Percentiles rank a stretch among this genome's conserved stretches.
These are phyloP conservation scores for Fusarium aywerte DNA, from an alignment of 2,329 filamentous ascomycete genomes.

Conservation along the genomic window DNA sequence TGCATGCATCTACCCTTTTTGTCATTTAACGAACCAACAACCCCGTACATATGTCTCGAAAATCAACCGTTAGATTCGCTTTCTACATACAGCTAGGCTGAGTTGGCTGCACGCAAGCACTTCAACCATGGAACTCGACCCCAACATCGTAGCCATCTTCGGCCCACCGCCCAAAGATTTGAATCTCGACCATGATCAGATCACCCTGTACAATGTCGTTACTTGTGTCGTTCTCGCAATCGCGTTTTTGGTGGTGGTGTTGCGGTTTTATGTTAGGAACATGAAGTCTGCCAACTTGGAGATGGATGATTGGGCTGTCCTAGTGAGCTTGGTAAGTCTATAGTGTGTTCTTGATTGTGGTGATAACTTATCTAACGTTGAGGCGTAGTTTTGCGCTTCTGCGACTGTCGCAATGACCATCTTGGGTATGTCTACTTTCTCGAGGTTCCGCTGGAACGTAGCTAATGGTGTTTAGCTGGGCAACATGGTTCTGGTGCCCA, in stretches of 20 bases:
- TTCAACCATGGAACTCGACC: neutral
- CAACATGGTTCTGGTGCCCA: conserved; percentile 10
- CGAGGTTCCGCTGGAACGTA: fast-evolving
- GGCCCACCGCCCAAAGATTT: conserved; percentile 9
- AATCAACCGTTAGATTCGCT: neutral
- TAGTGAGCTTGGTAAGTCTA: conserved; percentile 9
- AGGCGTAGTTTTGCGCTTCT: neutral
- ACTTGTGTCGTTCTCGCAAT: conserved; percentile 8
- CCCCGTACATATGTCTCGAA: neutral
- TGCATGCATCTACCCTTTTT: neutral
- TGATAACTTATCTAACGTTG: fast-evolving
- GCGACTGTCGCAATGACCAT: conserved; percentile 14
- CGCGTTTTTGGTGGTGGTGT: neutral
- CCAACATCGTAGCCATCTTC: conserved; percentile 20
- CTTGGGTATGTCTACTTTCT: fast-evolving
- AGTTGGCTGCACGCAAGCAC: neutral
- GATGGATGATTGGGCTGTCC: conserved; percentile 17
- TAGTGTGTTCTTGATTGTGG: fast-evolving
- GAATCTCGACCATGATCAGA: neutral
- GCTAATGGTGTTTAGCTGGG: neutral
- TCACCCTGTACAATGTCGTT: neutral
- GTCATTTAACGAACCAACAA: neutral
- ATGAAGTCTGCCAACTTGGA: conserved; percentile 17
- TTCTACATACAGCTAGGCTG: neutral
- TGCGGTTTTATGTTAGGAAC: conserved; percentile 23